Conservation (phyloP, 352 stramenopile genomes). For the Globisporangium perplexum region DNA sequence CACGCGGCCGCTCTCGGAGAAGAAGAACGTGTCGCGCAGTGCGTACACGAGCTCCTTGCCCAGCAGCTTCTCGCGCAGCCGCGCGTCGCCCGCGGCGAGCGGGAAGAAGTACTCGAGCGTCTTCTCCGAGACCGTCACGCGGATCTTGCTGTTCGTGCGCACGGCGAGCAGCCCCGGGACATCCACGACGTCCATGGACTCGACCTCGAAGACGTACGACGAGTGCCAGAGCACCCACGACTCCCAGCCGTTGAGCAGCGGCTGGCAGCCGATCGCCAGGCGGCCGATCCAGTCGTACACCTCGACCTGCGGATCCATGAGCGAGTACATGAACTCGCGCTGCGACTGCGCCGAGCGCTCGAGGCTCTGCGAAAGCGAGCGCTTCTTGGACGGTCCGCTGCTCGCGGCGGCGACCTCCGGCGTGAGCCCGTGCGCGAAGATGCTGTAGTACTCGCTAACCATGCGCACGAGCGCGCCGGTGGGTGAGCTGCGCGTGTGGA, state of each 20-base stretch:
- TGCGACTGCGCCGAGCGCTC: conserved; percentile 23
- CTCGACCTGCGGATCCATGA: conserved; percentile 35
- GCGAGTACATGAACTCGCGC: conserved; percentile 31
- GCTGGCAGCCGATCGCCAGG: conserved; percentile 22
- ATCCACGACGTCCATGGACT: conserved; percentile 31
- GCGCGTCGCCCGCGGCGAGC: conserved; percentile 19
- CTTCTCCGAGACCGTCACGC: conserved; percentile 26
- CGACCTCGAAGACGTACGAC: conserved; percentile 27
- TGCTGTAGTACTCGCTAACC: conserved; percentile 10
- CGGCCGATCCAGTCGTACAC: conserved; percentile 40
- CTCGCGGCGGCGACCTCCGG: not conserved
- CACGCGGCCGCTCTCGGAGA: conserved; percentile 27
- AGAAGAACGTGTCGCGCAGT: conserved; percentile 41
- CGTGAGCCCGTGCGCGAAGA: conserved; percentile 11
- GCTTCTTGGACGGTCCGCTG: conserved; percentile 16
- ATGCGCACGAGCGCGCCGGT: conserved; percentile 8
- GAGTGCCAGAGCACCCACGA: conserved; percentile 35
- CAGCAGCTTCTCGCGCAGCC: conserved; percentile 21
- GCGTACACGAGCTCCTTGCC: conserved; percentile 34
- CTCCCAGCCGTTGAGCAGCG: conserved; percentile 32
- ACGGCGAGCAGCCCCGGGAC: conserved; percentile 24
- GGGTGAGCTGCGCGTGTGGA: conserved; percentile 5
- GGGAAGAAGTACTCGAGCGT: conserved; percentile 40
- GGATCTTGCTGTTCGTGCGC: conserved; percentile 26
- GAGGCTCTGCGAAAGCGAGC: conserved; percentile 10